phyloP scores from a whole-genome alignment of 2,329 filamentous ascomycete genomes.

The Curvularia eragrostidis region DNA sequence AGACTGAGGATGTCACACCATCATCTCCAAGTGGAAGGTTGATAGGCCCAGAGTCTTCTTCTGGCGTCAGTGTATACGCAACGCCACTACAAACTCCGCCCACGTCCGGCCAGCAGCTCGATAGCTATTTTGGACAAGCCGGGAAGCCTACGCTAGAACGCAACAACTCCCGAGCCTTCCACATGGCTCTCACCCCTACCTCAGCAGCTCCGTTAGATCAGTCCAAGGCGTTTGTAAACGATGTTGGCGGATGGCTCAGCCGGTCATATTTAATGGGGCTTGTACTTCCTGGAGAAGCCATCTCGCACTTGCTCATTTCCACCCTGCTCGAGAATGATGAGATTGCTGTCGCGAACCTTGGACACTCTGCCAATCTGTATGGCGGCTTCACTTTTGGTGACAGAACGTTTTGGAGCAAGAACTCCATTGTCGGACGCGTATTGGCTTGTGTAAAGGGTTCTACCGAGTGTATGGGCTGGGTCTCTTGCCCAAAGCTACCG shows the following conservation, averaged over 20 bases:
- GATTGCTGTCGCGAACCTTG: constrained; percentile 56
- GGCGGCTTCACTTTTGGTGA: constrained; percentile 61
- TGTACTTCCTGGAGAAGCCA: constrained; percentile 61
- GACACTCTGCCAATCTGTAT: constrained; percentile 60
- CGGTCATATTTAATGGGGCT: constrained; percentile 63
- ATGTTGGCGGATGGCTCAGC: constrained; percentile 62
- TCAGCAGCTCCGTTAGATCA: constrained; percentile 20
- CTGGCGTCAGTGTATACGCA: constrained; percentile 46
- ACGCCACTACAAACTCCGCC: constrained; percentile 50
- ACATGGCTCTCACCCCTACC: constrained; percentile 39
- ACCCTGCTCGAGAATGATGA: constrained; percentile 63
- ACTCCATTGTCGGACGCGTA: constrained; percentile 61
- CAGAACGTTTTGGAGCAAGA: constrained; percentile 64
- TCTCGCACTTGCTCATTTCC: constrained; percentile 62
- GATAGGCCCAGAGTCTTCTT: constrained; percentile 36
- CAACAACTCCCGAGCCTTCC: constrained; percentile 39
- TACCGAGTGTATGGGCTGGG: constrained; percentile 64
- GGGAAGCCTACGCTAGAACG: constrained; percentile 34
- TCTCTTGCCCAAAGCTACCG: constrained; percentile 53
- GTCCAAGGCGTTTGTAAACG: constrained; percentile 24
- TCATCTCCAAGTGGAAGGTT: constrained; percentile 32
- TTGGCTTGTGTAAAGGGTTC: constrained; percentile 55
- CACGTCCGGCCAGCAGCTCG: constrained; percentile 32
- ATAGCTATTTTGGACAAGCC: constrained; percentile 47
- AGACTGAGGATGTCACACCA: constrained; percentile 18